Percentiles rank a stretch among this genome's conserved stretches.
Conservation (phyloP, 306 rosid species). For the Pterocarpus macrocarpus region DNA sequence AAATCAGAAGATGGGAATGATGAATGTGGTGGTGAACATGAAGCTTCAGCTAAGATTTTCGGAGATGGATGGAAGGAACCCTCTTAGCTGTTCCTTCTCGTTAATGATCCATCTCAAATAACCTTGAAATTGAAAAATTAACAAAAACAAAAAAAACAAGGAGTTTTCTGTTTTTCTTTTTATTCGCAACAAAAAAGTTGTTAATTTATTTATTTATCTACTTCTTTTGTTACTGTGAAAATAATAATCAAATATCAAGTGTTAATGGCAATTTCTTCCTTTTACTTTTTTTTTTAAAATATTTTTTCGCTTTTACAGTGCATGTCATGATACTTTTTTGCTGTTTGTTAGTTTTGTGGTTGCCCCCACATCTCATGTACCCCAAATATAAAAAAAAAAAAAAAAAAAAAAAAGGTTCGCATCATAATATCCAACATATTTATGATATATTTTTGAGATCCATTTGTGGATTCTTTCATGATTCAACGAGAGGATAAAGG, state of each 20-base stretch:
- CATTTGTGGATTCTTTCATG: neutral
- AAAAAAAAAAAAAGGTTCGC: neutral
- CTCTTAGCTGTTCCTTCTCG: constrained; percentile 35
- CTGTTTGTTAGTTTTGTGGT: neutral
- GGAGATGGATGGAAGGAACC: constrained; percentile 31
- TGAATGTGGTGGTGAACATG: constrained; percentile 24
- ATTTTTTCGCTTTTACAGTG: neutral
- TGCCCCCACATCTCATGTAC: neutral
- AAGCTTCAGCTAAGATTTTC: constrained; percentile 6
- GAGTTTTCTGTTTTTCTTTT: too few species aligned
- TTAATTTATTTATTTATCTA: neutral
- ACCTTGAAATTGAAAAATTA: constrained; percentile 45
- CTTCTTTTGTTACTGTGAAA: neutral
- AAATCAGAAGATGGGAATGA: neutral
- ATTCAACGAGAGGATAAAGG: neutral
- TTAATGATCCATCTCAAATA: constrained; percentile 51
- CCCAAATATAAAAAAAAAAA: neutral
- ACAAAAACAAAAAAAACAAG: neutral
- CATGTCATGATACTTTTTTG: neutral
- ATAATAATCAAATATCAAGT: constrained; percentile 4
- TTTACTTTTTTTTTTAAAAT: too few species aligned
- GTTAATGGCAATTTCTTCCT: neutral
- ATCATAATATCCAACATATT: neutral
- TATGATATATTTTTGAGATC: neutral
- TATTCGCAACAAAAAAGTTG: neutral